Percentiles rank a stretch among this genome's conserved stretches.
These are phyloP conservation scores for Gynostemma pentaphyllum DNA, from an alignment of 306 rosid genomes.

Conservation along the genomic window DNA sequence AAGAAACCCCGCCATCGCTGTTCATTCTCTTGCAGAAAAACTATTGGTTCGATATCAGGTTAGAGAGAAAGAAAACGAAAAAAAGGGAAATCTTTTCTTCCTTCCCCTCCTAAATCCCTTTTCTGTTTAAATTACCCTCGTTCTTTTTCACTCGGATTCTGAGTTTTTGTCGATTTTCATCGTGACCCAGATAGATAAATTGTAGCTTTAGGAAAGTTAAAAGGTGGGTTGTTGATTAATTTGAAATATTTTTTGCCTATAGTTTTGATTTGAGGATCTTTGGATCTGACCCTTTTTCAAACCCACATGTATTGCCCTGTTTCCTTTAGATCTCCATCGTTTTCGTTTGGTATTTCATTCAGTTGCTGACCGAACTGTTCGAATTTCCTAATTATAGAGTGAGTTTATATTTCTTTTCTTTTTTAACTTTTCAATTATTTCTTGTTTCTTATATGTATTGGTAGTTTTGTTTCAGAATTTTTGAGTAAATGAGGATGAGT, in stretches of 20 bases:
- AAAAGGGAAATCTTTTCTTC: neutral
- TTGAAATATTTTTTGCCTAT: slow-evolving; percentile 27
- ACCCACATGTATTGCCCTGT: slow-evolving; percentile 39
- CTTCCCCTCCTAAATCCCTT: neutral
- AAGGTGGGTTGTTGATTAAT: neutral
- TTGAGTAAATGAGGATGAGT: neutral
- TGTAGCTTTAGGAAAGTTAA: neutral
- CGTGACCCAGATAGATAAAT: neutral
- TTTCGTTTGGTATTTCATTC: slow-evolving; percentile 20
- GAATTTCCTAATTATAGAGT: slow-evolving; percentile 15
- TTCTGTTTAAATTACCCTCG: neutral
- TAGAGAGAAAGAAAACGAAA: too few relatives aligned
- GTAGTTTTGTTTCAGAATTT: neutral
- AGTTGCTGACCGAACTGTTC: slow-evolving; percentile 26
- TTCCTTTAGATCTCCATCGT: slow-evolving; percentile 40
- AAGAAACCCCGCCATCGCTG: slow-evolving; percentile 21
- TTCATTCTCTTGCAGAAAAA: neutral
- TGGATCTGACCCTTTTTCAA: slow-evolving; percentile 47
- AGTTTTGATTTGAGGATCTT: slow-evolving; percentile 43
- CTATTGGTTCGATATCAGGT: too few relatives aligned
- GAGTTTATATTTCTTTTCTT: slow-evolving; percentile 22
- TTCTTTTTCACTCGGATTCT: neutral
- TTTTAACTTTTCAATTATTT: neutral
- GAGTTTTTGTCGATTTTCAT: neutral
- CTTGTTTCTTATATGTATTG: neutral